Conservation (phyloP, 768 basidiomycete species). For the Russula olivacea region DNA sequence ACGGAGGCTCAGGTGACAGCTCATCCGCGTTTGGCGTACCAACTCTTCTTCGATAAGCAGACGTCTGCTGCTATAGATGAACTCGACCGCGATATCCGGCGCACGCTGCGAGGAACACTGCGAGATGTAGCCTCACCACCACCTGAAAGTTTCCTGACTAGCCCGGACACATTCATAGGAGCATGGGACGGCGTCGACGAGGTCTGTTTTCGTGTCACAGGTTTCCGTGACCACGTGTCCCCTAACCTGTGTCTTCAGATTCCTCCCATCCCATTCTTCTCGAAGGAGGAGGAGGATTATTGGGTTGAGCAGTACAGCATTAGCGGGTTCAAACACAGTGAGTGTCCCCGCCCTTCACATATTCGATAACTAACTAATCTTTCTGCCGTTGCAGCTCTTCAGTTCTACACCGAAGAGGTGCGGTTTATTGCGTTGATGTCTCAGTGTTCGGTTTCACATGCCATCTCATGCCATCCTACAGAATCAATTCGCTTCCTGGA, state of each 20-base stretch:
- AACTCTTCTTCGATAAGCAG: conserved; percentile 48
- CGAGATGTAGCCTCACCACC: conserved; percentile 50
- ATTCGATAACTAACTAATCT: not conserved
- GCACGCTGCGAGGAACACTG: conserved; percentile 52
- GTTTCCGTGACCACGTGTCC: not conserved
- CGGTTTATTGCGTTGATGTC: conserved; percentile 15
- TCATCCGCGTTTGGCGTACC: conserved; percentile 53
- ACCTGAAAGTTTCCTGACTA: conserved; percentile 49
- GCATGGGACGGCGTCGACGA: conserved; percentile 47
- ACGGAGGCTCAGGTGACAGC: conserved; percentile 35
- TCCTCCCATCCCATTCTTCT: conserved; percentile 55
- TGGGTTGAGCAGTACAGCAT: conserved; percentile 54
- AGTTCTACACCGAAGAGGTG: conserved; percentile 59
- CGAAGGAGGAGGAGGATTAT: conserved; percentile 59
- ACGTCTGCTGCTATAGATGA: conserved; percentile 47
- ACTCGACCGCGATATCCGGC: conserved; percentile 49
- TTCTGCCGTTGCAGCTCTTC: conserved; percentile 40
- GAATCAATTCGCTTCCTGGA: conserved; percentile 39
- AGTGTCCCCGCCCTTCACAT: conserved; percentile 28
- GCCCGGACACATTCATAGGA: conserved; percentile 43
- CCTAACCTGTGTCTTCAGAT: conserved; percentile 38
- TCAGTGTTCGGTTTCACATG: not conserved
- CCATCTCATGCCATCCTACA: conserved; percentile 24
- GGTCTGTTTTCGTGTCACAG: conserved; percentile 28
- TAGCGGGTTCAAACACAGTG: conserved; percentile 59